phyloP scores from a whole-genome alignment of 1,139 yeast species.

The Schizosaccharomyces versatilis region DNA sequence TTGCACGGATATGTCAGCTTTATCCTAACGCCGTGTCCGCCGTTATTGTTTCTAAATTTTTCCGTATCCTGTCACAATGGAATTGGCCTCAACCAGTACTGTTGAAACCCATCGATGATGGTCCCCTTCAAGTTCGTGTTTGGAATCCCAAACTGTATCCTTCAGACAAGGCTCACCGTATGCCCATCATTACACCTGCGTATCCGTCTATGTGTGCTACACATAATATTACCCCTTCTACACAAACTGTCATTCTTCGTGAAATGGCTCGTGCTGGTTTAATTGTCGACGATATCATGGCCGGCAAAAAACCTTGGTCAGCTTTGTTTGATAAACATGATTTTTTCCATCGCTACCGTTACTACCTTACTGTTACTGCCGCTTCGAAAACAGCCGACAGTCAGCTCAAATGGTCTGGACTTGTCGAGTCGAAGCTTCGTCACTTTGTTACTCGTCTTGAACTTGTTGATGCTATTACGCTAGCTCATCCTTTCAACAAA shows the following conservation, averaged over 20 bases:
- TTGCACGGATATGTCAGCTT: constrained; percentile 84
- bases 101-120: constrained; percentile 80
- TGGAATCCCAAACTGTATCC: constrained; percentile 91
- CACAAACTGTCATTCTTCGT: constrained; percentile 52
- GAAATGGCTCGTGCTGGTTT: constrained; percentile 60
- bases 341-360: constrained; percentile 64
- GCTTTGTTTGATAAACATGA: constrained; percentile 57
- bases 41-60: constrained; percentile 68
- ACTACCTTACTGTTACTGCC: constrained; percentile 63
- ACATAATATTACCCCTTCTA: constrained; percentile 74
- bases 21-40: constrained; percentile 94
- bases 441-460: constrained; percentile 65
- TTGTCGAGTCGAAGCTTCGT: constrained; percentile 75
- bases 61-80: constrained; percentile 72
- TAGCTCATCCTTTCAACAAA: constrained; percentile 82
- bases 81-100: constrained; percentile 97
- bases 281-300: constrained; percentile 44
- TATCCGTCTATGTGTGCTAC: constrained; percentile 99
- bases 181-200: constrained; percentile 99
- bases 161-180: constrained; percentile 67
- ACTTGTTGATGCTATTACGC: constrained; percentile 41
- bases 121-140: constrained; percentile 83
- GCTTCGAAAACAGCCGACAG: constrained; percentile 60
- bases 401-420: constrained; percentile 73
- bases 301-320: constrained; percentile 47